These are phyloP conservation scores for Triticum turgidum DNA, from an alignment of 176 grass and related monocot species.

Conservation along the genomic window DNA sequence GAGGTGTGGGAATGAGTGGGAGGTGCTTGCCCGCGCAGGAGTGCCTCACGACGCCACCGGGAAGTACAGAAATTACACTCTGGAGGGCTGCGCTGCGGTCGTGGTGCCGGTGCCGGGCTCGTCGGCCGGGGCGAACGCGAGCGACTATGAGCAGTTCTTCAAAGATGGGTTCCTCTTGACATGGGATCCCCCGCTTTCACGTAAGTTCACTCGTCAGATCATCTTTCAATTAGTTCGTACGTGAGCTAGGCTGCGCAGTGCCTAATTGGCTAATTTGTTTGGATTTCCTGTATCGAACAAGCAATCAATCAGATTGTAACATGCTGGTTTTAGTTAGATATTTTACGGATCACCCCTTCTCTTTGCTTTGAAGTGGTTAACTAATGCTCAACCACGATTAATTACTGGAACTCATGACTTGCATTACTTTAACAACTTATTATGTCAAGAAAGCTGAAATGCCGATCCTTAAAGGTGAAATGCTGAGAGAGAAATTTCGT, in stretches of 20 bases:
- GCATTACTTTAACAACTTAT: too few species aligned
- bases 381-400: too few species aligned
- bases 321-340: too few species aligned
- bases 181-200: not conserved
- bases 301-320: too few species aligned
- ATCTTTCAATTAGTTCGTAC: not conserved
- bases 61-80: not conserved
- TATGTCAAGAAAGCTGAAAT: too few species aligned
- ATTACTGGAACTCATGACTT: too few species aligned
- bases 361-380: too few species aligned
- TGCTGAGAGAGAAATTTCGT: too few species aligned
- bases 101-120: not conserved
- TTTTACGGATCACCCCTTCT: too few species aligned
- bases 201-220: not conserved
- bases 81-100: not conserved
- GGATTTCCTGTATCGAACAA: too few species aligned
- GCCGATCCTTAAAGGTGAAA: too few species aligned
- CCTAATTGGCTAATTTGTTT: not conserved
- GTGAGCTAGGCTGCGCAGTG: too few species aligned
- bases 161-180: constrained; percentile 31
- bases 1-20: not conserved
- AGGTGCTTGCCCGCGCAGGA: not conserved
- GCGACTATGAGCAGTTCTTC: constrained; percentile 6
- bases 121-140: not conserved
- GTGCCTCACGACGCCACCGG: not conserved